Conservation (phyloP, 768 basidiomycete species). For the Leucocoprinus birnbaumii region DNA sequence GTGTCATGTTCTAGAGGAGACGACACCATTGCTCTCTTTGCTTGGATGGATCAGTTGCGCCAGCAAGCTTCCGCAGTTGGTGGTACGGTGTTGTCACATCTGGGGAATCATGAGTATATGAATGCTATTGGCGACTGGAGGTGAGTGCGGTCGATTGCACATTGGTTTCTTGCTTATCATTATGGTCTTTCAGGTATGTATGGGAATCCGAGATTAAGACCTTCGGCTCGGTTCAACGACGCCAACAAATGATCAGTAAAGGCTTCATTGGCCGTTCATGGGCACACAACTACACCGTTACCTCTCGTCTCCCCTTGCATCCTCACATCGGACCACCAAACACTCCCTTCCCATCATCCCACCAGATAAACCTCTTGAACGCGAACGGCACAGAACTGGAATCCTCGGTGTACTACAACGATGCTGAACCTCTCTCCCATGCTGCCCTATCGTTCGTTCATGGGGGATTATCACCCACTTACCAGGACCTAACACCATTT, state of each 20-base stretch:
- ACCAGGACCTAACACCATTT: slow-evolving; percentile 74
- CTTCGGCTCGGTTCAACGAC: slow-evolving; percentile 68
- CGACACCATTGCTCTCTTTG: slow-evolving; percentile 84
- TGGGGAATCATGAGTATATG: slow-evolving; percentile 99
- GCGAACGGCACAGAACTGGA: slow-evolving; percentile 17
- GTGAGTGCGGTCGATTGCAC: no score
- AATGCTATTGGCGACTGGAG: slow-evolving; percentile 64
- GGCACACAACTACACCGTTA: slow-evolving; percentile 81
- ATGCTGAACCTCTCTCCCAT: slow-evolving; percentile 57
- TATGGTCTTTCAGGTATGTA: slow-evolving; percentile 73
- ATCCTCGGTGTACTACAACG: slow-evolving; percentile 20
- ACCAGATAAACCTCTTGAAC: slow-evolving; percentile 24
- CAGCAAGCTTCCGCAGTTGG: slow-evolving; percentile 67
- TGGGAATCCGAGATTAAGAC: slow-evolving; percentile 78
- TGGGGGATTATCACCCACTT: slow-evolving; percentile 85
- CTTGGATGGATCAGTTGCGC: slow-evolving; percentile 82
- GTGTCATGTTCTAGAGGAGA: slow-evolving; percentile 57
- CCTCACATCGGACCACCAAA: slow-evolving; percentile 66
- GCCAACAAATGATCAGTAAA: slow-evolving; percentile 70
- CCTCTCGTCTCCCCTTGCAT: slow-evolving; percentile 80
- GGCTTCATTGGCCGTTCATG: slow-evolving; percentile 82
- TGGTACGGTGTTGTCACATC: slow-evolving; percentile 69
- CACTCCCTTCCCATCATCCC: slow-evolving; percentile 51
- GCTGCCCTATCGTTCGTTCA: slow-evolving; percentile 91
- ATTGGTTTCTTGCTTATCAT: not conserved